These are phyloP conservation scores for Fusarium siculi DNA, from an alignment of 2,329 filamentous ascomycete genomes.

Conservation along the genomic window DNA sequence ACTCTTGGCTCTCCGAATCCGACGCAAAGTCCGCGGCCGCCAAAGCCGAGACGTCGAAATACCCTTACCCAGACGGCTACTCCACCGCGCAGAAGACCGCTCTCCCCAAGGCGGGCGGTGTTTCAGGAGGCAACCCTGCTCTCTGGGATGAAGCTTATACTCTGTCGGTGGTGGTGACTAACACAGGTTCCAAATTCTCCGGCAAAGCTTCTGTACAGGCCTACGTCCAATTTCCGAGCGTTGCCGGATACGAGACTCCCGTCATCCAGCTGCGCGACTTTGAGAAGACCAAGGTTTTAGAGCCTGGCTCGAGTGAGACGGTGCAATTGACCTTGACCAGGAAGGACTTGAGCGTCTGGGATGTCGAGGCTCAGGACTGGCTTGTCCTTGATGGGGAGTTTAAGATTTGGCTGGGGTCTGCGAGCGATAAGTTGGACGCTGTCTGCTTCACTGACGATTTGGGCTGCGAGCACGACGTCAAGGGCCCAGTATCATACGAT, in stretches of 20 bases:
- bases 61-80: conserved; percentile 75
- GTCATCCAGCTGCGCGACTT: conserved; percentile 76
- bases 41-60: conserved; percentile 51
- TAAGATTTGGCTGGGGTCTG: conserved; percentile 53
- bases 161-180: conserved; percentile 60
- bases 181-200: conserved; percentile 57
- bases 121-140: conserved; percentile 74
- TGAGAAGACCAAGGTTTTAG: conserved; percentile 69
- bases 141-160: conserved; percentile 65
- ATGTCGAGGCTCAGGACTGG: conserved; percentile 75
- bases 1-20: conserved; percentile 68
- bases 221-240: conserved; percentile 57
- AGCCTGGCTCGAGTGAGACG: conserved; percentile 61
- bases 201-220: conserved; percentile 61
- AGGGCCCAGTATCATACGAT: conserved; percentile 30
- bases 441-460: conserved; percentile 47
- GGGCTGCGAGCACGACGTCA: conserved; percentile 40
- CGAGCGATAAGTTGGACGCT: conserved; percentile 49
- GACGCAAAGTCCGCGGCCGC: conserved; percentile 56
- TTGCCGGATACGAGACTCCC: conserved; percentile 67
- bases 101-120: conserved; percentile 71
- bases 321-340: conserved; percentile 71
- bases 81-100: conserved; percentile 56
- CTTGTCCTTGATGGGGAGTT: conserved; percentile 57
- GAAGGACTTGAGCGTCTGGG: conserved; percentile 80